Conservation (phyloP, 2,329 filamentous ascomycete species). For the Pseudopithomyces maydicus region DNA sequence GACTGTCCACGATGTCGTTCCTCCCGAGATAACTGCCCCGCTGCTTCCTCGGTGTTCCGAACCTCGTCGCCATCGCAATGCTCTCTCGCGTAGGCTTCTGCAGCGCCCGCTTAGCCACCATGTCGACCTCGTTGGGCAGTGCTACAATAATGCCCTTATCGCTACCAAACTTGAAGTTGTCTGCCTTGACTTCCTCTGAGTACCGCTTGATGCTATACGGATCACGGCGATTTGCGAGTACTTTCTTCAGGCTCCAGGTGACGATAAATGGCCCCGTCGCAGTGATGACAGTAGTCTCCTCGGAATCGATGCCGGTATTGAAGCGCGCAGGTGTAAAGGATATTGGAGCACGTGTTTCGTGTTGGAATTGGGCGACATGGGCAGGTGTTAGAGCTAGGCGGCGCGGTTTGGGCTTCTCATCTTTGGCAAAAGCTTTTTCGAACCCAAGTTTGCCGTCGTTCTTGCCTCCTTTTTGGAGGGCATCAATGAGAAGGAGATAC, state of each 20-base stretch:
- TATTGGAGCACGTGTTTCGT: slow-evolving; percentile 87
- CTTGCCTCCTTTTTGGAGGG: slow-evolving; percentile 88
- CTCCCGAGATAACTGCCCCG: slow-evolving; percentile 74
- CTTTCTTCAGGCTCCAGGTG: slow-evolving; percentile 93
- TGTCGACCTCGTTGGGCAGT: slow-evolving; percentile 95
- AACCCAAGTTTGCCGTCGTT: slow-evolving; percentile 98
- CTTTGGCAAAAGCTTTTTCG: slow-evolving; percentile 88
- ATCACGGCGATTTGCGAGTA: slow-evolving; percentile 78
- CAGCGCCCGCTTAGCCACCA: slow-evolving; percentile 86
- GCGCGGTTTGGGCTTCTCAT: slow-evolving; percentile 89
- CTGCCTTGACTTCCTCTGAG: slow-evolving; percentile 91
- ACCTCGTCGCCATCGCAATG: slow-evolving; percentile 69
- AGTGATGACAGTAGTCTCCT: slow-evolving; percentile 94
- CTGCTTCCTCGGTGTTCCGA: slow-evolving; percentile 44
- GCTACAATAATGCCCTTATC: slow-evolving; percentile 99
- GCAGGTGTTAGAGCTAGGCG: slow-evolving; percentile 86
- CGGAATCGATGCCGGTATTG: slow-evolving; percentile 80
- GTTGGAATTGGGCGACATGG: slow-evolving; percentile 95
- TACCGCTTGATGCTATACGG: slow-evolving; percentile 98
- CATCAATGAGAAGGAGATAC: slow-evolving; percentile 91
- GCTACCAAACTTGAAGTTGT: slow-evolving; percentile 96
- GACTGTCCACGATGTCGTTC: slow-evolving; percentile 82
- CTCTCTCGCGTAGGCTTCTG: slow-evolving; percentile 91
- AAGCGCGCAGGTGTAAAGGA: slow-evolving; percentile 91
- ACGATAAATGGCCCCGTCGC: slow-evolving; percentile 96